phyloP scores from a whole-genome alignment of 2,329 filamentous ascomycete genomes.

The Coniochaeta sp. region DNA sequence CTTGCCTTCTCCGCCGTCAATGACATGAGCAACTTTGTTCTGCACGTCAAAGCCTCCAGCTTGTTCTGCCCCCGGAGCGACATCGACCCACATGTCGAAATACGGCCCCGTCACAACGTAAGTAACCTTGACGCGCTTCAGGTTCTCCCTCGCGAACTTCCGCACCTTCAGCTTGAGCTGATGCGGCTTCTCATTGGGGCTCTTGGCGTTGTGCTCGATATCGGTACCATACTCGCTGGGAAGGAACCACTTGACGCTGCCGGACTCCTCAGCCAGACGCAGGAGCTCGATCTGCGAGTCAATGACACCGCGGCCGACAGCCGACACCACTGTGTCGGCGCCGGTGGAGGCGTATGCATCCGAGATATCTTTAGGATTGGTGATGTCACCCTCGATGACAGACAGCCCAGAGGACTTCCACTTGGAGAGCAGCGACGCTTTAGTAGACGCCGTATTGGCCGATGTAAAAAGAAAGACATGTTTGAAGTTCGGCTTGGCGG shows the following conservation, averaged over 20 bases:
- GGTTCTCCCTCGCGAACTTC: conserved; percentile 45
- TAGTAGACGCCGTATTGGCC: conserved; percentile 37
- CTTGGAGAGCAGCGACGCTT: conserved; percentile 33
- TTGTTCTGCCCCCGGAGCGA: conserved; percentile 26
- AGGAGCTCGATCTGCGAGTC: conserved; percentile 55
- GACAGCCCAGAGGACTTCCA: conserved; percentile 40
- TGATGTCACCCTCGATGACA: conserved; percentile 44
- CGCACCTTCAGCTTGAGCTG: conserved; percentile 65
- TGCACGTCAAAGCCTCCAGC: conserved; percentile 53
- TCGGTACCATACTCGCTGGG: conserved; percentile 63
- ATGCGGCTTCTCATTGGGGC: conserved; percentile 56
- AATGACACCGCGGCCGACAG: conserved; percentile 56
- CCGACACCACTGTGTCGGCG: conserved; percentile 59
- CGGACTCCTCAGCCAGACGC: conserved; percentile 44
- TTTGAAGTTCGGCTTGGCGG: conserved; percentile 24
- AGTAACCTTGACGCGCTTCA: conserved; percentile 49
- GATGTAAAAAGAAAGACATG: conserved; percentile 35
- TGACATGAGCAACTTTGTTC: conserved; percentile 48
- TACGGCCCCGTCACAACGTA: conserved; percentile 67
- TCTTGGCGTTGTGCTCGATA: conserved; percentile 51
- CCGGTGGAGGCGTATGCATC: conserved; percentile 39
- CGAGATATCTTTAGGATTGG: conserved; percentile 15
- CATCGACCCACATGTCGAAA: conserved; percentile 51
- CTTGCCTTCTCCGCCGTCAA: conserved; percentile 53
- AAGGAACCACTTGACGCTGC: conserved; percentile 54